A percentile compares a stretch with the other conserved stretches of the same genome.
phyloP scores from a whole-genome alignment of 805 yeast species.

The Candida ascalaphidarum region DNA sequence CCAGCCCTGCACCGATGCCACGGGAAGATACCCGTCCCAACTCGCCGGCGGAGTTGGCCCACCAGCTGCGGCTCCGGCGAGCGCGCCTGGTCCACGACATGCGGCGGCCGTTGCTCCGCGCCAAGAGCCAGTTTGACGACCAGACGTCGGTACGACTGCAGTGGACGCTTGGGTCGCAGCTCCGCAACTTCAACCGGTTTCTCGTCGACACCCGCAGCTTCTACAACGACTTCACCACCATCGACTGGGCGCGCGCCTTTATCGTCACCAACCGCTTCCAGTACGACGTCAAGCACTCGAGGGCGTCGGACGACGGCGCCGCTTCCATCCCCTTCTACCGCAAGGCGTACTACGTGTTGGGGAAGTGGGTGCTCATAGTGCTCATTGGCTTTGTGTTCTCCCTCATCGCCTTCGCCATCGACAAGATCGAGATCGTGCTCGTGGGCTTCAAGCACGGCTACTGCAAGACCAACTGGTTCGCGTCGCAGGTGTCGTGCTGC shows the following conservation, averaged over 20 bases:
- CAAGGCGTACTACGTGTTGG: conserved; percentile 24
- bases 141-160: too few species aligned
- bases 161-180: not conserved
- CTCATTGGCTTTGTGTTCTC: conserved; percentile 39
- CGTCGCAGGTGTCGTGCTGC: conserved; percentile 37
- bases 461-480: conserved; percentile 37
- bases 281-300: conserved; percentile 24
- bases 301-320: conserved; percentile 6
- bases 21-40: too few species aligned
- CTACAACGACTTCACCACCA: conserved; percentile 54
- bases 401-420: conserved; percentile 41
- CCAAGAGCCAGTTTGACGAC: too few species aligned
- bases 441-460: conserved; percentile 47
- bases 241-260: conserved; percentile 50
- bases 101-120: too few species aligned
- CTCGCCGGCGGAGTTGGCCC: too few species aligned
- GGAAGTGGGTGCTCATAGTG: conserved; percentile 44
- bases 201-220: conserved; percentile 21
- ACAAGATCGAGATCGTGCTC: conserved; percentile 36
- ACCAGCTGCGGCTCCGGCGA: too few species aligned
- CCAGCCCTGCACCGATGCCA: too few species aligned
- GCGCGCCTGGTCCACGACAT: too few species aligned
- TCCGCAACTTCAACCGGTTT: not conserved
- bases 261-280: conserved; percentile 34
- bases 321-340: conserved; percentile 12